phyloP scores from a whole-genome alignment of 768 basidiomycete species.

The Suillus decipiens region DNA sequence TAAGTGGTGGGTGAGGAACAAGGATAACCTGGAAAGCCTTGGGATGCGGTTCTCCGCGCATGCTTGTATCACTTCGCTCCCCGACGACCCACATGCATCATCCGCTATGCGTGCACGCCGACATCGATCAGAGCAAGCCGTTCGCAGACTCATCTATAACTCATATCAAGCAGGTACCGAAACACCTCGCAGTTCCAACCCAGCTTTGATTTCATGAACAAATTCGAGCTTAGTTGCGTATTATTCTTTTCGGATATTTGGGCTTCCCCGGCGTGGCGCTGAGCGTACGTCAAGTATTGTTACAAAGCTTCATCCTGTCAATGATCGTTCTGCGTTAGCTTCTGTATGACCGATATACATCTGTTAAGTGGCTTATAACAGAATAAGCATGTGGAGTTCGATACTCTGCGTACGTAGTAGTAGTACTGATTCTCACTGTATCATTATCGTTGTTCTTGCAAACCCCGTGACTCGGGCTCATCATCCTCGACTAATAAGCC shows the following conservation, averaged over 20 bases:
- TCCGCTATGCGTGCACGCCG: background rate
- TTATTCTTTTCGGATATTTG: background rate
- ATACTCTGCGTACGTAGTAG: background rate
- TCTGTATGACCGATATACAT: background rate
- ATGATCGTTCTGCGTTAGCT: background rate
- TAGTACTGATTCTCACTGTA: background rate
- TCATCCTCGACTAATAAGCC: background rate
- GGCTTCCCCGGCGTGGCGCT: background rate
- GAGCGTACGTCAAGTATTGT: background rate
- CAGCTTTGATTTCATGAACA: background rate
- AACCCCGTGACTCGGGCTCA: background rate
- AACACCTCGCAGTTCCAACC: background rate
- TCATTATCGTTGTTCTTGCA: background rate
- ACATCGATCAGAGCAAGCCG: constrained; percentile 21
- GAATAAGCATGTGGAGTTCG: background rate
- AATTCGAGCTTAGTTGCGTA: background rate
- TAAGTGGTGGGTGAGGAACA: constrained; percentile 41
- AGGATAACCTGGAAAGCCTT: constrained; percentile 29
- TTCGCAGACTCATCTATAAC: constrained; percentile 11
- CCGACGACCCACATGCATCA: background rate
- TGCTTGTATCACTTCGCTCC: constrained; percentile 44
- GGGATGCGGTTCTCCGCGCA: constrained; percentile 40
- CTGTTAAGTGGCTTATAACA: background rate
- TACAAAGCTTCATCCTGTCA: background rate
- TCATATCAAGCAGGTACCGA: background rate